Conservation (phyloP, 2,329 filamentous ascomycete genomes). For the Aspergillus brunneoviolaceus region DNA sequence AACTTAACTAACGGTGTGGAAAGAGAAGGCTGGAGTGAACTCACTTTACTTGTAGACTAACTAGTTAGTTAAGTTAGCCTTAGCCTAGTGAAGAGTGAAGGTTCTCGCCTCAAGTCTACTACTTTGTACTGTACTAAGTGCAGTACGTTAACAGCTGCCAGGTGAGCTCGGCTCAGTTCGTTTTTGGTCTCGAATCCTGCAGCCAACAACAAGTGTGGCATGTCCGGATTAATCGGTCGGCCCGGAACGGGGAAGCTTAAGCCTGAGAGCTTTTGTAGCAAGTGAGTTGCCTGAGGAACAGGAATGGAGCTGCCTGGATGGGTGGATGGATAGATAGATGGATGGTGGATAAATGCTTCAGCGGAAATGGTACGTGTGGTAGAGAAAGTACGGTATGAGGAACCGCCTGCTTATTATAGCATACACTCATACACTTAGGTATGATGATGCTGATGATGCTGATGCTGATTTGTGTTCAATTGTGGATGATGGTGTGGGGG, state of each 20-base stretch:
- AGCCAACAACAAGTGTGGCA: slow-evolving; percentile 13
- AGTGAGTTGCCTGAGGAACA: not conserved
- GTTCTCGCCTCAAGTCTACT: slow-evolving; percentile 17
- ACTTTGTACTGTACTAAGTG: not conserved
- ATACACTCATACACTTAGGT: not conserved
- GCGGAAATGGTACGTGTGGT: no score
- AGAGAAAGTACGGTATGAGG: not conserved
- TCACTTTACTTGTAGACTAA: no score
- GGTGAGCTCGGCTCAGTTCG: slow-evolving; percentile 4
- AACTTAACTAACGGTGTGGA: not conserved
- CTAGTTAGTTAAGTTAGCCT: no score
- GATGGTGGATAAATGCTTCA: no score
- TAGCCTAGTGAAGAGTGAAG: not conserved
- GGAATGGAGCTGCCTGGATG: no score
- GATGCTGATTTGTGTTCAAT: not conserved
- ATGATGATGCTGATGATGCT: not conserved
- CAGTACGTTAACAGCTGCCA: not conserved
- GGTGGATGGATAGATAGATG: no score
- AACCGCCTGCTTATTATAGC: not conserved
- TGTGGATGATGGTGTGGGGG: not conserved
- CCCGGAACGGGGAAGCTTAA: slow-evolving; percentile 11
- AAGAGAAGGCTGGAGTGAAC: not conserved
- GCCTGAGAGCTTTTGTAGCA: slow-evolving; percentile 1
- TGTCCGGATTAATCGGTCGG: slow-evolving; percentile 22
- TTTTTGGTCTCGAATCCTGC: slow-evolving; percentile 26